Evolutionary conservation across 2,329 filamentous ascomycete genomes (phyloP), one percentile per base, ranked within the genome.

Genomic region (Diaporthe sp.): DNA sequence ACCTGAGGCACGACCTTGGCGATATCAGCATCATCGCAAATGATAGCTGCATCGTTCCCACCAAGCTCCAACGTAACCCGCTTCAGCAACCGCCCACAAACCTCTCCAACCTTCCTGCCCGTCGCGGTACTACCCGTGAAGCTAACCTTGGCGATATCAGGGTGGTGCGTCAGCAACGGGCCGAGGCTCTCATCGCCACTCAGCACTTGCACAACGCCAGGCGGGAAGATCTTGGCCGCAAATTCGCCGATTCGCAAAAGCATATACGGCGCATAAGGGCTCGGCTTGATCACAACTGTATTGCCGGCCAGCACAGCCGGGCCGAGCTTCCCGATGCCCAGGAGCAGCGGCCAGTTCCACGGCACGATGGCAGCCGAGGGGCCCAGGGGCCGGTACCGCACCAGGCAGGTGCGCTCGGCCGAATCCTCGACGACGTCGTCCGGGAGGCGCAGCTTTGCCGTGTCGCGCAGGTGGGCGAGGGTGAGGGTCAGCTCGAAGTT

Each of bases 151-250:
- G 87, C 85, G 73, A 92, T 87, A 30, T 85, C 88, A 0, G 89
- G 89, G 78, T 93, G 91, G 22, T 79, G 81, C 0, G 89, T 91
- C 69, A 93, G 80, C 85, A 85, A 86, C 1, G 88, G 89, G 6
- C 91, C 91, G 9, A 93, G 86, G 55, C 85, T 83, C 77, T 92
- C 90, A 70, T 89, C 89, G 10, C 91, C 91, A 69, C 88, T 88
- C 3, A 93, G 81, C 0, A 85, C 88, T 78, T 92, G 90, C 1
- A 93, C 80, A 25, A 93, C 89, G 53, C 91, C 91, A 0, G 89
- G 87, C 2, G 90, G 90, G 81, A 92, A 90, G 81, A 92, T 84
- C 27, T 86, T 79, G 73, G 88, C 85, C 0, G 86, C 89, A 2
- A 93, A 79, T 80, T 93, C 90, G 19, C 85, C 88, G n/a, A 91